phyloP scores from a whole-genome alignment of 805 yeast genomes.

The Phaffomyces opuntiae region DNA sequence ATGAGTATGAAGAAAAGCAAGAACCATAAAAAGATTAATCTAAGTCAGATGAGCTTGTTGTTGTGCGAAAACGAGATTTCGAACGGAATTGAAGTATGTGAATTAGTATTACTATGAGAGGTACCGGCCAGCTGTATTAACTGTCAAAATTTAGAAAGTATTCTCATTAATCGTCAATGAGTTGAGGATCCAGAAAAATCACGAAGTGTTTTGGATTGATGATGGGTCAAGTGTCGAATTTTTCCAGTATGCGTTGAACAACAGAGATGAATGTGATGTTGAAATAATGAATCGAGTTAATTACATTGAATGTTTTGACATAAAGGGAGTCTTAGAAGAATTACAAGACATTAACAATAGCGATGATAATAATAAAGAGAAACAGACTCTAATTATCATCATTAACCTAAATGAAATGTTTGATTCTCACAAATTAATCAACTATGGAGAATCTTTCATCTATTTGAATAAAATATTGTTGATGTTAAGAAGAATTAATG shows the following conservation, averaged over 20 bases:
- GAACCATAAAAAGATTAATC: not conserved
- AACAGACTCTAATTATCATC: not conserved
- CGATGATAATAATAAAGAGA: not conserved
- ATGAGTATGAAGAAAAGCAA: not conserved
- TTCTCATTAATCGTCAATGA: not conserved
- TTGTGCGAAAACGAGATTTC: not conserved
- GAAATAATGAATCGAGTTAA: not conserved
- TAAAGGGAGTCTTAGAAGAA: not conserved
- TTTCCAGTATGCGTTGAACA: not conserved
- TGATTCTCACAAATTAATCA: not conserved
- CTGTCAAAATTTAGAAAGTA: too few relatives aligned
- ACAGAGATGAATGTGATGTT: not conserved
- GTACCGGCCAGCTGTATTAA: too few relatives aligned
- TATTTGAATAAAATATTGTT: not conserved
- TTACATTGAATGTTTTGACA: slow-evolving; percentile 2
- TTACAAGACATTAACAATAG: not conserved
- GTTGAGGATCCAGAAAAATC: not conserved
- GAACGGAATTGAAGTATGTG: not conserved
- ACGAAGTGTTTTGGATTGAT: slow-evolving; percentile 2
- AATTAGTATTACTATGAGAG: not conserved
- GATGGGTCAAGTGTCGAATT: not conserved
- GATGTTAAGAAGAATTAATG: not conserved
- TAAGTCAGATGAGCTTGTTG: not conserved
- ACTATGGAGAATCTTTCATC: not conserved
- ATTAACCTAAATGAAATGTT: slow-evolving; percentile 1